phyloP scores from a whole-genome alignment of 495 filamentous ascomycete species.

The Talaromyces proteolyticus region DNA sequence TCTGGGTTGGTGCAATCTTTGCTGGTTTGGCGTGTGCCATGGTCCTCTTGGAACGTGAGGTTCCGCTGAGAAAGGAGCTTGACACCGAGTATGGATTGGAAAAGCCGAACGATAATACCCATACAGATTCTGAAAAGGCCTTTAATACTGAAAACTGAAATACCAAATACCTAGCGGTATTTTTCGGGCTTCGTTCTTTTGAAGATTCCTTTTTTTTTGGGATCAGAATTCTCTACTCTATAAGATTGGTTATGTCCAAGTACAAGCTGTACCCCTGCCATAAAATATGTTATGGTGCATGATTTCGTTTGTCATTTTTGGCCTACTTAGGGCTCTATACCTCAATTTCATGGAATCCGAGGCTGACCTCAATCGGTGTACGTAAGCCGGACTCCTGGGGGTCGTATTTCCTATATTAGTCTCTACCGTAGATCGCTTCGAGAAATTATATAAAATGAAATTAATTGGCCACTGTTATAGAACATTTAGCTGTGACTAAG shows the following conservation, averaged over 20 bases:
- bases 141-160: not conserved
- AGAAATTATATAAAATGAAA: not conserved
- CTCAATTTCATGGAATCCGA: not conserved
- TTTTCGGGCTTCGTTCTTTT: no score
- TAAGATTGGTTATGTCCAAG: no score
- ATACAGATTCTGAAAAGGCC: not conserved
- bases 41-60: conserved; percentile 13
- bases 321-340: not conserved
- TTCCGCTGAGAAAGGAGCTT: conserved; percentile 9
- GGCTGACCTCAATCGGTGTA: not conserved
- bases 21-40: conserved; percentile 11
- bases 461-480: no score
- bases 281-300: no score
- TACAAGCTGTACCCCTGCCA: no score
- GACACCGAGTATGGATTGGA: conserved; percentile 13
- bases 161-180: not conserved
- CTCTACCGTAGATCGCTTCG: not conserved
- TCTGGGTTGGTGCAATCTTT: conserved; percentile 12
- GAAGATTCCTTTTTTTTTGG: no score
- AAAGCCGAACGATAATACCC: not conserved
- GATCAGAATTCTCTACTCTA: no score
- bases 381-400: not conserved
- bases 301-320: not conserved
- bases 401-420: not conserved
- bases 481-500: no score